Conservation (phyloP, 129 eudicot genomes). For the Flaveria linearis region DNA sequence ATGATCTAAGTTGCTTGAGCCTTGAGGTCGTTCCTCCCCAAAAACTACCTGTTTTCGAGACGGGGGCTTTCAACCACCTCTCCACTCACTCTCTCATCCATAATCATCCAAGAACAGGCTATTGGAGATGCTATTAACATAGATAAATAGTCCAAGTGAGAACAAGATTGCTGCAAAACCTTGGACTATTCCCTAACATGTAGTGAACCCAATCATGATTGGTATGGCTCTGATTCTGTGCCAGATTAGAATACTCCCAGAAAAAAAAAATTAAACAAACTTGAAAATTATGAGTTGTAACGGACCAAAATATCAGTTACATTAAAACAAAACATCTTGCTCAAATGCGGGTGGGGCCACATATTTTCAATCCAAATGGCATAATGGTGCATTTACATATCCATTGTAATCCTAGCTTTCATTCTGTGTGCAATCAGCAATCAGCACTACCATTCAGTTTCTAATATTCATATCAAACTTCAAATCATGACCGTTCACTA, state of each 20-base stretch:
- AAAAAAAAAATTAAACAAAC: not conserved
- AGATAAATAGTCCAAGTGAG: not conserved
- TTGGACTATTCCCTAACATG: not conserved
- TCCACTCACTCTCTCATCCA: too few species aligned
- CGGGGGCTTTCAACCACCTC: too few species aligned
- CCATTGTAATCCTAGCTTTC: constrained; percentile 12
- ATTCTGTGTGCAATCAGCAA: constrained; percentile 11
- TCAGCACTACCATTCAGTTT: constrained; percentile 21
- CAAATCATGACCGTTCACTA: constrained; percentile 56
- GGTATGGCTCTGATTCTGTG: not conserved
- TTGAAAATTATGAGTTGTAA: not conserved
- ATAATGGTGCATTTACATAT: constrained; percentile 10
- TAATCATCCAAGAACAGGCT: too few species aligned
- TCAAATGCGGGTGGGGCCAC: constrained; percentile 24
- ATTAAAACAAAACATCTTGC: constrained; percentile 12
- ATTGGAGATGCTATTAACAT: not conserved
- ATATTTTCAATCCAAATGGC: constrained; percentile 2
- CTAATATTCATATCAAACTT: constrained; percentile 34
- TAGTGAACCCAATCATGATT: not conserved
- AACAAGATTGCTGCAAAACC: not conserved
- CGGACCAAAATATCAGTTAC: constrained; percentile 15
- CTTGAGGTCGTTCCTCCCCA: too few species aligned
- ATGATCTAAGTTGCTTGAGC: too few species aligned
- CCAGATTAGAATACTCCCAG: not conserved
- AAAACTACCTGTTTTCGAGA: too few species aligned